A percentile compares a stretch with the other conserved stretches of the same genome.
Evolutionary conservation across 2,329 filamentous ascomycete species (phyloP).

Genomic region (Cercospora beticola): DNA sequence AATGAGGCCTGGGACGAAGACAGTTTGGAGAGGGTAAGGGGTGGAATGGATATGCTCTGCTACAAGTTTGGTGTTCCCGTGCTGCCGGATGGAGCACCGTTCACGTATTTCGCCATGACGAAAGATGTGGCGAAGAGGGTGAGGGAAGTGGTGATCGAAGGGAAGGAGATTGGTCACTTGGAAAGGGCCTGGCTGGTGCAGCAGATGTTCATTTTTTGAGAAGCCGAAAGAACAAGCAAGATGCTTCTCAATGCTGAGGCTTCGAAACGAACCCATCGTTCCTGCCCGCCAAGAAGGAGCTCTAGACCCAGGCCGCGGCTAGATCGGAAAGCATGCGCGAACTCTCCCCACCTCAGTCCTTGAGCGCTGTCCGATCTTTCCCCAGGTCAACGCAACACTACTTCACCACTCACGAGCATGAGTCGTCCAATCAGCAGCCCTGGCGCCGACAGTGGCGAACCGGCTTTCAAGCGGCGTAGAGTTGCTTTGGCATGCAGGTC

Average conservation of each 20-base stretch:
- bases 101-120: neutral
- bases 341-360: neutral
- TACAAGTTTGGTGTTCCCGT: neutral
- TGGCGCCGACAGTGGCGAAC: neutral
- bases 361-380: neutral
- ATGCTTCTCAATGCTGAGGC: too few relatives aligned
- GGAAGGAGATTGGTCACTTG: neutral
- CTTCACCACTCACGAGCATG: too few relatives aligned
- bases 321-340: neutral
- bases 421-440: neutral
- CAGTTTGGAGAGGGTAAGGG: neutral
- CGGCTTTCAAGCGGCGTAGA: neutral
- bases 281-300: neutral
- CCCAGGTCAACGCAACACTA: neutral
- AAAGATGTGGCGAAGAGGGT: neutral
- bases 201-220: neutral
- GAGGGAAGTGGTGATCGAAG: neutral
- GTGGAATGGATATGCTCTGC: neutral
- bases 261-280: too few relatives aligned
- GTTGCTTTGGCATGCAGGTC: constrained; percentile 4
- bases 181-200: neutral
- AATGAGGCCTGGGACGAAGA: neutral
- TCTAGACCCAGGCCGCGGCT: neutral
- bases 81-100: neutral
- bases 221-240: too few relatives aligned